These are phyloP conservation scores for Physocladia obscura DNA, from an alignment of 192 early-diverging fungal genomes.

Conservation along the genomic window DNA sequence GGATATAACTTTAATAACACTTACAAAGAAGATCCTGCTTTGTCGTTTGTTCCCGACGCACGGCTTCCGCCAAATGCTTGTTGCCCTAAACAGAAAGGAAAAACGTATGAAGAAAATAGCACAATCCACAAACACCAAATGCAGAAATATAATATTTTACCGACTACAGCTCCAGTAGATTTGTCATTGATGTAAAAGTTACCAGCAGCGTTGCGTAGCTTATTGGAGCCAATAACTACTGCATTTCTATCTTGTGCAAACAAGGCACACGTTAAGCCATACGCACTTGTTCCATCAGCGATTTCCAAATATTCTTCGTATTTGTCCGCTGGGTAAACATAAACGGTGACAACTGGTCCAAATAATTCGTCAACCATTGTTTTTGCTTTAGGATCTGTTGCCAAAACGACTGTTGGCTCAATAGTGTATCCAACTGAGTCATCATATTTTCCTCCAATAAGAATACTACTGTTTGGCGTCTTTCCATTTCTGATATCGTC, in stretches of 20 bases:
- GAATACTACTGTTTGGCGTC: slow-evolving; percentile 67
- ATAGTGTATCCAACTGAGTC: slow-evolving; percentile 87
- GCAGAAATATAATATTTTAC: background rate
- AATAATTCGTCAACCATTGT: slow-evolving; percentile 97
- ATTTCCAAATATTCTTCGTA: slow-evolving; percentile 73
- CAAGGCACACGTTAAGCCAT: slow-evolving; percentile 87
- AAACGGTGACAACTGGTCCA: slow-evolving; percentile 92
- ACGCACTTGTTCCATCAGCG: slow-evolving; percentile 74
- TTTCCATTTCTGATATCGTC: slow-evolving; percentile 71
- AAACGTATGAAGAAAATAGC: background rate
- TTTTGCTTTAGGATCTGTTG: slow-evolving; percentile 76
- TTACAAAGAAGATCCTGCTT: slow-evolving; percentile 80
- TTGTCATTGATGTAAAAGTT: slow-evolving; percentile 99
- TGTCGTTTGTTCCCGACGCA: slow-evolving; percentile 97
- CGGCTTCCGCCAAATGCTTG: slow-evolving; percentile 96
- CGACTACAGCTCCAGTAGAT: slow-evolving; percentile 94
- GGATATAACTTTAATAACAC: background rate
- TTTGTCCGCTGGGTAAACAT: slow-evolving; percentile 81
- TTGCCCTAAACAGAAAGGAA: slow-evolving; percentile 54
- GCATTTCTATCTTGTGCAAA: slow-evolving; percentile 88
- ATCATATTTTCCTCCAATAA: slow-evolving; percentile 86
- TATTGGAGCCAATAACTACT: slow-evolving; percentile 68
- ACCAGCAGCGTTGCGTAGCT: slow-evolving; percentile 84
- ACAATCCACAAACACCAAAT: background rate
- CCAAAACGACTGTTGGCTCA: slow-evolving; percentile 86